Base-by-base conservation (phyloP, 371 early-diverging fungal genomes). In the Mucor circinelloides region DNA sequence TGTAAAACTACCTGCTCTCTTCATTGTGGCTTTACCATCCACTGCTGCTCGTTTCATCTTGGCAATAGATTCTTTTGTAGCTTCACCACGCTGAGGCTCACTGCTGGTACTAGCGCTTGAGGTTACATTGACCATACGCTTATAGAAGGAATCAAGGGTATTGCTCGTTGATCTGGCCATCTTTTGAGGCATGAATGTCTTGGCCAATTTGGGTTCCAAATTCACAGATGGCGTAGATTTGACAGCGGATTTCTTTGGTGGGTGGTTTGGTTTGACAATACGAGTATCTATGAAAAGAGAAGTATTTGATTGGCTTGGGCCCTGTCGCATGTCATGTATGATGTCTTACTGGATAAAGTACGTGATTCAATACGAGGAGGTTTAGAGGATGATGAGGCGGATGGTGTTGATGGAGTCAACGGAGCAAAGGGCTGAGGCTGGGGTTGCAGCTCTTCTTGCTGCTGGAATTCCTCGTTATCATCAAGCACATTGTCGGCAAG, bases 21-120 rank as follows among this genome's bases (percentile, higher is more conserved):
- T 73, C 54, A 73, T 73, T n/a, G 66, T 66, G 23, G 73, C 63
- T 40, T 58, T 44, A 19, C 69, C 73, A 50, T 73, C 38, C 9
- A 73, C 48, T n/a, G 36, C 59, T 6, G 67, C 63, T 17, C 73
- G 57, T 17, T 66, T 66, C 6, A 73, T 60, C 50, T 69, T 73
- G 4, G 65, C 67, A 40, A 69, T 66, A 2, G 66, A 65, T 19
- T 38, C 63, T 28, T 40, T 60, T 17, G 73, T 38, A 27, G 73
- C 69, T 58, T 72, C 73, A 19, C 69, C 64, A 50, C 48, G 64
- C n/a, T 58, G 28, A 13, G 21, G 27, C 19, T 48, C 62, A 7
- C n/a, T 12, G 23, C 21, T 19, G 10, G 25, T 50, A 17, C 50
- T 46, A 2, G n/a, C 21, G 19, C 21, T 56, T 3, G 55, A n/a